These are phyloP conservation scores for Hypericum androsaemum DNA, from an alignment of 345 rosid species.

Conservation along the genomic window DNA sequence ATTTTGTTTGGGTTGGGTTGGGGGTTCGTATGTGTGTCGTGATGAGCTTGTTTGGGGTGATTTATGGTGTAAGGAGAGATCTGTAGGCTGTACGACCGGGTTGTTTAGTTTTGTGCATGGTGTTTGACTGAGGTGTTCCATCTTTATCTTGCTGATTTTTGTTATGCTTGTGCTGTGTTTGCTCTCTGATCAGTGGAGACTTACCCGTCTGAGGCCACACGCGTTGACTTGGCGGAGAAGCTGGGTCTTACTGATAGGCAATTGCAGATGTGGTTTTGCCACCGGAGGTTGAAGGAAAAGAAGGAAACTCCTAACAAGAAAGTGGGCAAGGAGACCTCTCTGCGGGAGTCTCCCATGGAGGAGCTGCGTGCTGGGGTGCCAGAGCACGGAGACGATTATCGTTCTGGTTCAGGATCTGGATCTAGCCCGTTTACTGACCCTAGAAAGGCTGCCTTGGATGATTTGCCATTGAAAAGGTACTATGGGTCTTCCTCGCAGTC, in stretches of 20 bases:
- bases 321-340: conserved; percentile 36
- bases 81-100: background rate
- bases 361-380: conserved; percentile 15
- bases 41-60: no score
- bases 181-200: conserved; percentile 38
- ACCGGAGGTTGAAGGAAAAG: conserved; percentile 78
- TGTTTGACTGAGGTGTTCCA: background rate
- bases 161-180: background rate
- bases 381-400: conserved; percentile 23
- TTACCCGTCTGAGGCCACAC: conserved; percentile 63
- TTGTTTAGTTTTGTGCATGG: background rate
- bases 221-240: conserved; percentile 65
- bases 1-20: no score
- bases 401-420: conserved; percentile 23
- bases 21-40: no score
- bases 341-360: conserved; percentile 12
- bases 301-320: conserved; percentile 47
- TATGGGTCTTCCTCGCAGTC: conserved; percentile 37
- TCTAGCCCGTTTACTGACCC: conserved; percentile 16
- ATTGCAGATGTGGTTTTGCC: conserved; percentile 98
- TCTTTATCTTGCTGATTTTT: background rate
- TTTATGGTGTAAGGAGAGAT: no score
- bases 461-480: conserved; percentile 37
- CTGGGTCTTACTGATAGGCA: conserved; percentile 81
- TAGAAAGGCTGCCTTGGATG: conserved; percentile 12